Conservation (phyloP, 345 rosid genomes). For the Populus nigra region DNA sequence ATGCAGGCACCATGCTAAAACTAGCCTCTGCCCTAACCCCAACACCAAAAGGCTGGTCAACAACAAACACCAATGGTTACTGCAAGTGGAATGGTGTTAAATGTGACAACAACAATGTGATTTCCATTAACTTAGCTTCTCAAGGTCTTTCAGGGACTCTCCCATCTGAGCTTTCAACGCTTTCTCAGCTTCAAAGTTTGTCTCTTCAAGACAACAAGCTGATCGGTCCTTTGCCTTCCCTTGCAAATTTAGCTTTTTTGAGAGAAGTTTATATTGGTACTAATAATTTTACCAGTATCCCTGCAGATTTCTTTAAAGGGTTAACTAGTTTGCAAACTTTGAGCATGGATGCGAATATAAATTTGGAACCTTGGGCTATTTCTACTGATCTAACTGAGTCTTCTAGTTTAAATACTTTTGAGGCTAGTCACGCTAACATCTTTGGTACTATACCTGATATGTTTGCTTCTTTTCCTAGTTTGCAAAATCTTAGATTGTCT, state of each 20-base stretch:
- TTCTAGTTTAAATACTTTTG: slow-evolving; percentile 34
- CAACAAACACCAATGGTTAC: slow-evolving; percentile 26
- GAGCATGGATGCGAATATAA: slow-evolving; percentile 34
- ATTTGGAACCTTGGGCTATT: slow-evolving; percentile 52
- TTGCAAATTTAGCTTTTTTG: slow-evolving; percentile 48
- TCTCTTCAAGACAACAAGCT: slow-evolving; percentile 50
- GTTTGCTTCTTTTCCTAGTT: slow-evolving; percentile 43
- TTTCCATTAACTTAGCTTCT: slow-evolving; percentile 37
- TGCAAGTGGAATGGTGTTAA: slow-evolving; percentile 59
- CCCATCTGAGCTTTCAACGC: slow-evolving; percentile 49
- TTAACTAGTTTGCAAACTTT: slow-evolving; percentile 48
- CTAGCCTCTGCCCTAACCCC: slow-evolving; percentile 48
- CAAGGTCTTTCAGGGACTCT: slow-evolving; percentile 44
- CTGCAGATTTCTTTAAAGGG: slow-evolving; percentile 54
- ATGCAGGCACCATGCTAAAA: slow-evolving; percentile 42
- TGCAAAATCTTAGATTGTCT: slow-evolving; percentile 53
- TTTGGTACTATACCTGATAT: slow-evolving; percentile 59
- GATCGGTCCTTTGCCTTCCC: slow-evolving; percentile 57
- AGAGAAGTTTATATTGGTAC: slow-evolving; percentile 39
- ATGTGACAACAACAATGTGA: slow-evolving; percentile 49
- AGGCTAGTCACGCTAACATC: slow-evolving; percentile 41
- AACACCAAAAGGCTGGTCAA: slow-evolving; percentile 58
- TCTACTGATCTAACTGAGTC: slow-evolving; percentile 54
- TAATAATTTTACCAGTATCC: slow-evolving; percentile 57
- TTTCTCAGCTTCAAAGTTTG: slow-evolving; percentile 47